Conservation (phyloP, 768 basidiomycete genomes). For the Fistulinella prunicolor region DNA sequence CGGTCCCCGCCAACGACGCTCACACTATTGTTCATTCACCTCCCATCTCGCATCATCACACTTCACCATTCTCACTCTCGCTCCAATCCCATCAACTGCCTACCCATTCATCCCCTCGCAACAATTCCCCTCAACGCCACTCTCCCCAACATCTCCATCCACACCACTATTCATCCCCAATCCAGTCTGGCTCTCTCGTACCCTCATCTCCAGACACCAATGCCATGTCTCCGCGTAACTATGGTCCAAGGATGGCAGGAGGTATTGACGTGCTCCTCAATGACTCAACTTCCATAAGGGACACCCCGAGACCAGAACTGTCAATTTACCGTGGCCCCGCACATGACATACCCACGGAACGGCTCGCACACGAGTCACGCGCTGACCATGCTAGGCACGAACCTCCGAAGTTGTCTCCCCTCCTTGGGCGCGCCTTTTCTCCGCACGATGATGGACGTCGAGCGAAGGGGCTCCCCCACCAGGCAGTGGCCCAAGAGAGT, state of each 20-base stretch:
- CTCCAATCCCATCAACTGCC: constrained; percentile 1
- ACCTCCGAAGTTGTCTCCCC: constrained; percentile 11
- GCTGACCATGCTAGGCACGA: constrained; percentile 12
- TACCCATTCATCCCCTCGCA: constrained; percentile 13
- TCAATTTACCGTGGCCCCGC: constrained; percentile 12
- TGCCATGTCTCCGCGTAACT: constrained; percentile 16
- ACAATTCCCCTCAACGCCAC: constrained; percentile 17
- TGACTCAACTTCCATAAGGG: constrained; percentile 11
- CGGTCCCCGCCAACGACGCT: constrained; percentile 5
- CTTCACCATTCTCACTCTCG: constrained; percentile 14
- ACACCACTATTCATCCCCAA: constrained; percentile 13
- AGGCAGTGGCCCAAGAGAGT: constrained; percentile 1
- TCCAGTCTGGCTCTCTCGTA: not conserved
- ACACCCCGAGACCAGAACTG: constrained; percentile 10
- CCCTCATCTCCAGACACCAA: constrained; percentile 1
- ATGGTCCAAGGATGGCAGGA: constrained; percentile 29
- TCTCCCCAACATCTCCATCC: constrained; percentile 17
- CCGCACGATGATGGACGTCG: constrained; percentile 8
- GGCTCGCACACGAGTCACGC: constrained; percentile 9
- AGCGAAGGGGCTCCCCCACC: not conserved
- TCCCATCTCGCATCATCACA: constrained; percentile 11
- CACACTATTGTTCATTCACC: constrained; percentile 1
- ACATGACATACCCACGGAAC: constrained; percentile 18
- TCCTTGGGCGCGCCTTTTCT: not conserved
- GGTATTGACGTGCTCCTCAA: constrained; percentile 23